Conservation (phyloP, 192 early-diverging fungal species). For the Chytriomyces sp. region DNA sequence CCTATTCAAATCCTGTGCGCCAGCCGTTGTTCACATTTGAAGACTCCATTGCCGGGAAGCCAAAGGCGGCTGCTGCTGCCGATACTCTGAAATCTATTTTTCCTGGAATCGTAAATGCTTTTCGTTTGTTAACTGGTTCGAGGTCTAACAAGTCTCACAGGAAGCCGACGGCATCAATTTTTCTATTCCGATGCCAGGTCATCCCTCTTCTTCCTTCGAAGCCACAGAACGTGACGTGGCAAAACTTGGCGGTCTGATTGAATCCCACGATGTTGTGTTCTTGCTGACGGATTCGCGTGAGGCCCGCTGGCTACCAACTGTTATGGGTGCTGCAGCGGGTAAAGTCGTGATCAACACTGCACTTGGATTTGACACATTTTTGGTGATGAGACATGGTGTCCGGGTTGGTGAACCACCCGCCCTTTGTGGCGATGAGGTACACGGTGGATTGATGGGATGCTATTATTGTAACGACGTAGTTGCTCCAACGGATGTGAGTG, state of each 20-base stretch:
- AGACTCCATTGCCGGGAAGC: conserved; percentile 81
- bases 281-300: conserved; percentile 94
- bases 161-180: conserved; percentile 69
- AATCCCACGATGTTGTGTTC: conserved; percentile 82
- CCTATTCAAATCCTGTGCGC: conserved; percentile 94
- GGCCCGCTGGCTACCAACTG: conserved; percentile 92
- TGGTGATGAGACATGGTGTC: conserved; percentile 95
- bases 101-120: conserved; percentile 71
- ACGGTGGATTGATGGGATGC: conserved; percentile 70
- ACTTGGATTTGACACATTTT: conserved; percentile 92
- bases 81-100: conserved; percentile 71
- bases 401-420: conserved; percentile 25
- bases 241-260: conserved; percentile 66
- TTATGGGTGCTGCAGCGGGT: conserved; percentile 67
- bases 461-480: conserved; percentile 99
- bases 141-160: conserved; percentile 35
- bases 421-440: conserved; percentile 11
- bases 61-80: conserved; percentile 89
- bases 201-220: conserved; percentile 43
- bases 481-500: conserved; percentile 84
- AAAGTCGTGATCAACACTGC: conserved; percentile 92
- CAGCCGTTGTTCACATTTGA: conserved; percentile 92
- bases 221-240: conserved; percentile 45
- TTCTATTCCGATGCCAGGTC: conserved; percentile 97
- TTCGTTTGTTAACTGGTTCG: neutral